phyloP scores from a whole-genome alignment of 768 basidiomycete species.

The Megacollybia marginata region DNA sequence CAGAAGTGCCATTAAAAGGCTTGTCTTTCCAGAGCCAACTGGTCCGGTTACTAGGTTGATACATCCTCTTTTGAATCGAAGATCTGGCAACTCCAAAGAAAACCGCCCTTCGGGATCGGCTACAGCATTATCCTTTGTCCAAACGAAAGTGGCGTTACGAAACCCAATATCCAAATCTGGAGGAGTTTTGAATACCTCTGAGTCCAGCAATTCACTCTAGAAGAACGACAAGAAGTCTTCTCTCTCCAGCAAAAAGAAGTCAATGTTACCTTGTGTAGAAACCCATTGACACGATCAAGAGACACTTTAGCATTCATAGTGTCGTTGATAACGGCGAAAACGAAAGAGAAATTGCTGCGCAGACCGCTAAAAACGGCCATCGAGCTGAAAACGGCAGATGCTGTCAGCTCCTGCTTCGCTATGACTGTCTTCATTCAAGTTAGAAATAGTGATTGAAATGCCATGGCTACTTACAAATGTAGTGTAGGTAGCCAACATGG shows the following conservation, averaged over 20 bases:
- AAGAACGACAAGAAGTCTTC: neutral
- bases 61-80: conserved; percentile 38
- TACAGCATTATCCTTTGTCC: conserved; percentile 31
- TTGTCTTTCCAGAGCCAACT: conserved; percentile 43
- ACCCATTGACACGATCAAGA: conserved; percentile 43
- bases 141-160: conserved; percentile 46
- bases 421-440: conserved; percentile 23
- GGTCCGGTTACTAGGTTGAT: conserved; percentile 54
- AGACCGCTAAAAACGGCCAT: conserved; percentile 58
- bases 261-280: conserved; percentile 27
- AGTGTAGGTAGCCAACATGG: conserved; percentile 60
- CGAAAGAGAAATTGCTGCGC: conserved; percentile 18
- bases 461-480: conserved; percentile 27
- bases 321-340: conserved; percentile 16
- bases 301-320: conserved; percentile 49
- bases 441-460: neutral
- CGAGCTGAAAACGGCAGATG: conserved; percentile 42
- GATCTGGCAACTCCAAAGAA: conserved; percentile 38
- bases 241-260: neutral
- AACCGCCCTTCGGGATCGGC: conserved; percentile 38
- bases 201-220: conserved; percentile 42
- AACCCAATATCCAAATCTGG: conserved; percentile 37
- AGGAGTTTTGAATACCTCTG: conserved; percentile 2
- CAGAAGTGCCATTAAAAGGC: conserved; percentile 56
- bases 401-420: conserved; percentile 31